These are phyloP conservation scores for Typha latifolia DNA, from an alignment of 176 grass and related monocot genomes.

Conservation along the genomic window DNA sequence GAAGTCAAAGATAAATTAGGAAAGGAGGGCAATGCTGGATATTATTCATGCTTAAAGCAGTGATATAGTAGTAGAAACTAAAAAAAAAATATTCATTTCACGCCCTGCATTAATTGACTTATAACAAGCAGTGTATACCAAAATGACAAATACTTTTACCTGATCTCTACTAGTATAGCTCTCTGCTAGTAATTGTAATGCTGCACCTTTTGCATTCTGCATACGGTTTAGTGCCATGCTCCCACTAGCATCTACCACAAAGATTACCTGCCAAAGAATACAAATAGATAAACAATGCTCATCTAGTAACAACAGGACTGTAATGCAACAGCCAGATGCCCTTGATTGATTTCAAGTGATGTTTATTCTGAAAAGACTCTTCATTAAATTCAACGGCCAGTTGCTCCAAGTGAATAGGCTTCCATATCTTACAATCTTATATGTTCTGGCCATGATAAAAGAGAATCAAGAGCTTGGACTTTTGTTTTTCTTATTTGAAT, in stretches of 20 bases:
- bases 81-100: neutral
- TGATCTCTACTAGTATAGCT: conserved; percentile 99
- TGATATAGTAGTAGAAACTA: neutral
- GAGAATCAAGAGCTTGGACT: no score
- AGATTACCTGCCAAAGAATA: conserved; percentile 68
- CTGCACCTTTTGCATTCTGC: conserved; percentile 98
- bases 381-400: no score
- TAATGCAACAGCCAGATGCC: neutral
- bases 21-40: neutral
- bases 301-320: neutral
- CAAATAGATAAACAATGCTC: neutral
- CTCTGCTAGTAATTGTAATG: conserved; percentile 88
- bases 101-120: neutral
- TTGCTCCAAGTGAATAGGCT: no score
- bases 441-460: no score
- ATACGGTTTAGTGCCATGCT: conserved; percentile 99
- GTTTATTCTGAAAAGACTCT: no score
- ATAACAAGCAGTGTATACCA: neutral
- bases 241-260: conserved; percentile 97
- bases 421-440: no score
- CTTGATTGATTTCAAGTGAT: no score
- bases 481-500: neutral
- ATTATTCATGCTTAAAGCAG: no score
- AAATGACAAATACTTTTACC: conserved; percentile 24
- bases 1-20: neutral